Percentiles rank a stretch among this genome's conserved stretches.
Evolutionary conservation across 495 filamentous ascomycete genomes (phyloP).

Genomic region (Tetracladium setigerum): DNA sequence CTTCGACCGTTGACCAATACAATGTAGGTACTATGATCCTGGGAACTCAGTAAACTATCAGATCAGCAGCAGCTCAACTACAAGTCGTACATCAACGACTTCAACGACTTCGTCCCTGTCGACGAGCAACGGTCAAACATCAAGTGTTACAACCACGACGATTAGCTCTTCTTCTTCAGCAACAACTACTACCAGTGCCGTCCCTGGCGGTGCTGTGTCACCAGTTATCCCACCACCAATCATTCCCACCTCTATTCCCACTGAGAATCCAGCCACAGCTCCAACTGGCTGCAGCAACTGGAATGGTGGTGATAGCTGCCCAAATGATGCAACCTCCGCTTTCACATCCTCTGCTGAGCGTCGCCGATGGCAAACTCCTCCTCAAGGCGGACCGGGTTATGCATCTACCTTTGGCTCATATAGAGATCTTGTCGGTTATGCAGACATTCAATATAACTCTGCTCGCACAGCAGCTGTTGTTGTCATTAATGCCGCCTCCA

Average conservation of each 20-base stretch:
- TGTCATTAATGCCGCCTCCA: constrained; percentile 26
- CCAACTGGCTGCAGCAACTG: constrained; percentile 24
- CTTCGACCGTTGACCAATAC: background rate
- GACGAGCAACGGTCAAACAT: background rate
- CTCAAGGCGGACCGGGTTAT: constrained; percentile 16
- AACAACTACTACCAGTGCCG: constrained; percentile 5
- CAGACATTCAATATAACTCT: constrained; percentile 26
- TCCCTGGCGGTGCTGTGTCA: constrained; percentile 8
- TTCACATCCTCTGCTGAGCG: constrained; percentile 18
- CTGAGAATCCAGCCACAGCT: constrained; percentile 13
- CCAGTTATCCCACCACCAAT: constrained; percentile 18
- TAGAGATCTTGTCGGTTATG: constrained; percentile 24
- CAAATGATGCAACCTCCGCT: constrained; percentile 8
- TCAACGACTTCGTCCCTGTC: background rate
- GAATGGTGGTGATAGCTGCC: constrained; percentile 23
- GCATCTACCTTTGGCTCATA: constrained; percentile 20
- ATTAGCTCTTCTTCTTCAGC: background rate
- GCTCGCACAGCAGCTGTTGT: constrained; percentile 21
- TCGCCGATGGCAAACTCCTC: constrained; percentile 28
- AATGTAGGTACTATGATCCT: constrained; percentile 23
- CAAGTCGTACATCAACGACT: background rate
- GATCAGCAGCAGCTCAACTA: constrained; percentile 1
- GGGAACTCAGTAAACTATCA: constrained; percentile 21
- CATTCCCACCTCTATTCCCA: constrained; percentile 14
- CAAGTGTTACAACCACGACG: background rate